Conservation (phyloP, 345 rosid species). For the Orychophragmus violaceus region DNA sequence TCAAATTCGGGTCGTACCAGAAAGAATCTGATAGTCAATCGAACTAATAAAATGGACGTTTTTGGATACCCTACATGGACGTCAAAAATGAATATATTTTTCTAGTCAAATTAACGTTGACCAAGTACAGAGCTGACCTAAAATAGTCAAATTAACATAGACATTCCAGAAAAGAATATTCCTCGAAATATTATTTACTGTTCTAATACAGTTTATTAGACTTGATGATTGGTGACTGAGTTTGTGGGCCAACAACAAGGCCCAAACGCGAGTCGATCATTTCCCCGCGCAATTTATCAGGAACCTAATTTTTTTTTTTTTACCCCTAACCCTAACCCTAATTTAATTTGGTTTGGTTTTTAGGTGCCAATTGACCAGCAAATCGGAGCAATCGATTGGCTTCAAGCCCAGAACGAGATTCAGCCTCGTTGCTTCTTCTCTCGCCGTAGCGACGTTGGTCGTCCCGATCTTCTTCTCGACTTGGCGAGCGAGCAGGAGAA, state of each 20-base stretch:
- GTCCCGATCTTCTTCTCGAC: constrained; percentile 35
- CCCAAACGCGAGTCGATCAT: neutral
- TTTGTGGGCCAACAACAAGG: too few relatives aligned
- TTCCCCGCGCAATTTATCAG: constrained; percentile 14
- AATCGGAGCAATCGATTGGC: too few relatives aligned
- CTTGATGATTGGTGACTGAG: neutral
- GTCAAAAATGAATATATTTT: neutral
- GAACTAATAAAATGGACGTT: neutral
- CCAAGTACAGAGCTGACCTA: neutral
- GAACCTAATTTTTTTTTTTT: too few relatives aligned
- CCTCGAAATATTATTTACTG: neutral
- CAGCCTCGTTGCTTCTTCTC: constrained; percentile 88
- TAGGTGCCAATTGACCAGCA: too few relatives aligned
- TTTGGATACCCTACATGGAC: neutral
- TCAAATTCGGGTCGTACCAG: neutral
- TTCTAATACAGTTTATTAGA: neutral
- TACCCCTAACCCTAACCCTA: too few relatives aligned
- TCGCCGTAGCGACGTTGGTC: too few relatives aligned
- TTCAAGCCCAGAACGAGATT: constrained; percentile 59
- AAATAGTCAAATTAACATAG: neutral
- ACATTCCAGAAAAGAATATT: neutral
- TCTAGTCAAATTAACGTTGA: neutral
- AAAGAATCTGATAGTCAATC: neutral
- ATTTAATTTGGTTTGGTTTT: neutral
- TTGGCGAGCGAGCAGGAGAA: constrained; percentile 38